Base-by-base conservation (phyloP, 352 stramenopile genomes). In the Thalassiosira sp. region DNA sequence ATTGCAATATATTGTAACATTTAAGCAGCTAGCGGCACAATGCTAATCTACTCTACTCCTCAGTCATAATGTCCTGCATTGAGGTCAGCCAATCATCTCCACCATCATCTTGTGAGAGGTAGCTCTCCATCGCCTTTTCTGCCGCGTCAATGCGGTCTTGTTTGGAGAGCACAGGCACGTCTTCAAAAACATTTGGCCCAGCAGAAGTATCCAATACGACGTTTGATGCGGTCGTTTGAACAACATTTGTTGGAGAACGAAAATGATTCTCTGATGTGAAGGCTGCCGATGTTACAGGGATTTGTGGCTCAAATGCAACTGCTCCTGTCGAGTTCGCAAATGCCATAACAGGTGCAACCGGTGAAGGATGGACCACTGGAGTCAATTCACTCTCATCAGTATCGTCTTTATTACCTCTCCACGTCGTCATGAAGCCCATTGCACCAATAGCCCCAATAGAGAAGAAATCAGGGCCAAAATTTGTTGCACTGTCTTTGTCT, bases 51-150 rank as follows among this genome's bases (percentile, higher is more conserved):
- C 49, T 80, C 71, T n/a, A n/a, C 22, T 88, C 81, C 28, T 76
- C 48, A 18, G 83, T 82, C 31, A 37, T 8, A 2, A 91, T 78
- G 13, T 88, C 58, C 22, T 62, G 46, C 16, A 91, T 58, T 11
- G 62, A 69, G 53, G 46, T 22, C 35, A 91, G 65, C 82, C 82
- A 89, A 24, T 42, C 82, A 48, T 82, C 77, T n/a, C 65, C 75
- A 22, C 84, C 84, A 68, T 91, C 85, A 72, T 91, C 85, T 72
- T 80, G 28, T 40, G 86, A 65, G 28, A 89, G 51, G 54, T 89
- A 91, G 35, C 82, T 65, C 24, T 88, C 58, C 85, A 91, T 91
- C 15, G 80, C 80, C 42, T 62, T 49, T 28, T 76, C 51, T n/a
- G 84, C 81, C 27, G 59, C 59, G 43, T 77, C 35, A 16, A 76